Conservation (phyloP, 1,284 basidiomycete species). For the Ceratobasidium sp. region DNA sequence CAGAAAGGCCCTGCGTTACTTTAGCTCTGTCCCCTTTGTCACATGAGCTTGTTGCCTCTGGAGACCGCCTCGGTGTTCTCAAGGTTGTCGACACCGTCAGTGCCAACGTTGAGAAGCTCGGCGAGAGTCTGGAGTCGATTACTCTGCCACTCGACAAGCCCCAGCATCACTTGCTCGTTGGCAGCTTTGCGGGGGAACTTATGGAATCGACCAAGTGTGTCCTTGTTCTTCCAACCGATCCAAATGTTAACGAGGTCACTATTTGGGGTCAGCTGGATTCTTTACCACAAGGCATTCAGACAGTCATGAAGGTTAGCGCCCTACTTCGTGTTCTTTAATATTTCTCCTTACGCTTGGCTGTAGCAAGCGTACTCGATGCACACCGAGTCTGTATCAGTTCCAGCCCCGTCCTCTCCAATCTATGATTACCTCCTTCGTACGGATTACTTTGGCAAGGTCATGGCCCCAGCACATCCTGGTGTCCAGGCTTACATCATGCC, state of each 20-base stretch:
- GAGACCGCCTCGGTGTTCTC: constrained; percentile 85
- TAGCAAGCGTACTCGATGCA: constrained; percentile 81
- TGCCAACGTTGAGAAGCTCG: constrained; percentile 68
- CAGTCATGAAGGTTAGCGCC: constrained; percentile 58
- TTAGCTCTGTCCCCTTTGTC: constrained; percentile 64
- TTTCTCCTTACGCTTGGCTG: not conserved
- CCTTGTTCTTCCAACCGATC: constrained; percentile 74
- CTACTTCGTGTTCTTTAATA: not conserved
- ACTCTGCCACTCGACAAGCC: constrained; percentile 89
- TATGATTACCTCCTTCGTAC: constrained; percentile 81
- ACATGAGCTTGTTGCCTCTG: constrained; percentile 72
- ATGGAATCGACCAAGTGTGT: constrained; percentile 84
- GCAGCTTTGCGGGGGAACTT: constrained; percentile 81
- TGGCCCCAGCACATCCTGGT: constrained; percentile 68
- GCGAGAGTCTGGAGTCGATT: constrained; percentile 69
- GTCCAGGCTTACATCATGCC: constrained; percentile 73
- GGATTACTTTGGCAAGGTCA: constrained; percentile 67
- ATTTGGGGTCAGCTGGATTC: constrained; percentile 86
- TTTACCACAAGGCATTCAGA: constrained; percentile 77
- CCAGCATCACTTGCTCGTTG: constrained; percentile 89
- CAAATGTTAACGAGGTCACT: constrained; percentile 81
- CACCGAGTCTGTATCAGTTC: constrained; percentile 80
- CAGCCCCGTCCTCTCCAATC: constrained; percentile 75
- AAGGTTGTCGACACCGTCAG: constrained; percentile 81
- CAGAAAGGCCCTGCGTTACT: constrained; percentile 61